These are phyloP conservation scores for Sclerospora graminicola DNA, from an alignment of 352 stramenopile genomes.

Conservation along the genomic window DNA sequence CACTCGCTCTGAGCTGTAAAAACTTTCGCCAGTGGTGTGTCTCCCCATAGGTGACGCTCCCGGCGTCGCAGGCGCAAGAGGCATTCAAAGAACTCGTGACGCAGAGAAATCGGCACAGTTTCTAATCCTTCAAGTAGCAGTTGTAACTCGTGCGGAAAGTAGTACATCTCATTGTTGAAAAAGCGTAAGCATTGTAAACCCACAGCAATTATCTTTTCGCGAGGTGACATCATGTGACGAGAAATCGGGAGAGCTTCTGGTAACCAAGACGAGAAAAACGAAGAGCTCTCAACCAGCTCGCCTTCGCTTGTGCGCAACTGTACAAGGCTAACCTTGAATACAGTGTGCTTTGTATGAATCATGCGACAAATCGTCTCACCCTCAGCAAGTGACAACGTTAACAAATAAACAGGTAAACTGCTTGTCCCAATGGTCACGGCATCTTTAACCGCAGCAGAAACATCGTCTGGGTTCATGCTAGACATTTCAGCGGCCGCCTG, in stretches of 20 bases:
- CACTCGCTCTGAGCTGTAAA: slow-evolving; percentile 97
- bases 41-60: slow-evolving; percentile 92
- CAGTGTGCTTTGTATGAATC: slow-evolving; percentile 84
- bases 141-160: no score
- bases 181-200: slow-evolving; percentile 91
- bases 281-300: no score
- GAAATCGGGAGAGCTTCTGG: slow-evolving; percentile 1
- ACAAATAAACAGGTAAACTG: slow-evolving; percentile 77
- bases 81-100: slow-evolving; percentile 81
- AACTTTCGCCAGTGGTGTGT: slow-evolving; percentile 94
- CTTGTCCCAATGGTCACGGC: slow-evolving; percentile 28
- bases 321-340: slow-evolving; percentile 58
- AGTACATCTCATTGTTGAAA: no score
- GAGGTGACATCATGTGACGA: slow-evolving; percentile 6
- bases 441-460: slow-evolving; percentile 31
- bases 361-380: no score
- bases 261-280: no score
- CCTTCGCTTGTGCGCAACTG: no score
- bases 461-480: no score
- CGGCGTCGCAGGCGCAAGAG: slow-evolving; percentile 88
- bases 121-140: slow-evolving; percentile 77
- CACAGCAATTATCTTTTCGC: slow-evolving; percentile 29
- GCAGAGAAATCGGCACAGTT: slow-evolving; percentile 45
- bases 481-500: no score
- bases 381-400: slow-evolving; percentile 92